Conservation (phyloP, 2,329 filamentous ascomycete species). For the Trichophyton verrucosum region DNA sequence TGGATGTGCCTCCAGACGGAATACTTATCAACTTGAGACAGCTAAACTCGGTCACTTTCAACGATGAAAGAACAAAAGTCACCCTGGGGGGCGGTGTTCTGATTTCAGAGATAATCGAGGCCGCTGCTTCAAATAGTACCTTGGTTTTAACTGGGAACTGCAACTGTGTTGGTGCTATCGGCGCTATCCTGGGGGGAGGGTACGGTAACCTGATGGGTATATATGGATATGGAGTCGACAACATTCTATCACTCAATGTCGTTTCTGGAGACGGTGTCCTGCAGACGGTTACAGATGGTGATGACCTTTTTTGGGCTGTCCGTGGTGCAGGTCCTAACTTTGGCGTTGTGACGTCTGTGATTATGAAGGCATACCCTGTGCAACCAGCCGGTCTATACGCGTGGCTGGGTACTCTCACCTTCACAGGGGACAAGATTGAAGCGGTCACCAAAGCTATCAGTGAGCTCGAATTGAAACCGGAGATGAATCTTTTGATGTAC, state of each 20-base stretch:
- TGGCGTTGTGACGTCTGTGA: slow-evolving; percentile 42
- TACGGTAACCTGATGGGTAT: slow-evolving; percentile 44
- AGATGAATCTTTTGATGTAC: background rate
- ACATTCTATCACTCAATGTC: slow-evolving; percentile 41
- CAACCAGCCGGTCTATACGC: slow-evolving; percentile 21
- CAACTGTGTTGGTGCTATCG: slow-evolving; percentile 39
- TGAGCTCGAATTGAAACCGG: slow-evolving; percentile 21
- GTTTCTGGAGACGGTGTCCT: slow-evolving; percentile 40
- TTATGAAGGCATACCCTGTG: slow-evolving; percentile 11
- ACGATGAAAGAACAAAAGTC: slow-evolving; percentile 34
- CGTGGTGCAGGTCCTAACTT: slow-evolving; percentile 48
- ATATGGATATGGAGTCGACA: slow-evolving; percentile 43
- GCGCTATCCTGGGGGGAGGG: slow-evolving; percentile 45
- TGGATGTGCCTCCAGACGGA: slow-evolving; percentile 39
- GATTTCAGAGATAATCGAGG: slow-evolving; percentile 8
- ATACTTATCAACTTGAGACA: slow-evolving; percentile 41
- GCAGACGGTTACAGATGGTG: slow-evolving; percentile 24
- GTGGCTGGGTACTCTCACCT: background rate
- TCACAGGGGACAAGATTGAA: background rate
- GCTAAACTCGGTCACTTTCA: slow-evolving; percentile 33
- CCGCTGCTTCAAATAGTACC: background rate
- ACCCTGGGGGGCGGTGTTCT: slow-evolving; percentile 36
- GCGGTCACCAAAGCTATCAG: slow-evolving; percentile 11
- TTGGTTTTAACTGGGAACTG: slow-evolving; percentile 34
- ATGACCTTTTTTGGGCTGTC: slow-evolving; percentile 44